Conservation (phyloP, 2,329 filamentous ascomycete species). For the Lasiodiplodia sp. region DNA sequence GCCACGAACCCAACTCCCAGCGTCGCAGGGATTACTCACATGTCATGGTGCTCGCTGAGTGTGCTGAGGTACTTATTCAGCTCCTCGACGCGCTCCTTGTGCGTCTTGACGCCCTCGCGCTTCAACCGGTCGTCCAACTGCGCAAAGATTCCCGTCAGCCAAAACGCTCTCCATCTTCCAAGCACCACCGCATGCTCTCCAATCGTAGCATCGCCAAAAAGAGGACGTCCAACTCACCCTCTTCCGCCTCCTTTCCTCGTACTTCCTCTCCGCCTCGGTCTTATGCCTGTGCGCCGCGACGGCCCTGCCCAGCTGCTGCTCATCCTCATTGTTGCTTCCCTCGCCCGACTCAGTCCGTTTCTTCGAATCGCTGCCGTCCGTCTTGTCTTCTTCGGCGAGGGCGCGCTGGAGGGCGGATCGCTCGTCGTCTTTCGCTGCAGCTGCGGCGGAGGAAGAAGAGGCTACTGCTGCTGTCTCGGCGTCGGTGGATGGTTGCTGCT, state of each 20-base stretch:
- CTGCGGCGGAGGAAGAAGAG: constrained; percentile 30
- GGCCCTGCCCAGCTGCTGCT: constrained; percentile 37
- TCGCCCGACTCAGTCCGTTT: background rate
- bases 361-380: background rate
- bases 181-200: constrained; percentile 12
- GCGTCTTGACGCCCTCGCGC: constrained; percentile 89
- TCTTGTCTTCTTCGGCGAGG: constrained; percentile 40
- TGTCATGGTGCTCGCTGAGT: constrained; percentile 96
- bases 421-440: background rate
- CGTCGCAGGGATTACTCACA: constrained; percentile 59
- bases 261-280: constrained; percentile 82
- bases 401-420: constrained; percentile 20
- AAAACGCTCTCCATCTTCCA: background rate
- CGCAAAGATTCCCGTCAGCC: constrained; percentile 12
- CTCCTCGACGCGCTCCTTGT: constrained; percentile 96
- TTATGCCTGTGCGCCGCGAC: constrained; percentile 57
- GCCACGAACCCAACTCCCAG: background rate
- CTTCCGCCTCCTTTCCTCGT: constrained; percentile 83
- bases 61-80: constrained; percentile 91
- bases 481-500: constrained; percentile 28
- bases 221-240: constrained; percentile 64
- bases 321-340: constrained; percentile 34
- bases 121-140: constrained; percentile 83
- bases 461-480: constrained; percentile 32
- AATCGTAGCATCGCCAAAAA: background rate